Conservation (phyloP, 2,329 filamentous ascomycete genomes). For the Calonectria montana region DNA sequence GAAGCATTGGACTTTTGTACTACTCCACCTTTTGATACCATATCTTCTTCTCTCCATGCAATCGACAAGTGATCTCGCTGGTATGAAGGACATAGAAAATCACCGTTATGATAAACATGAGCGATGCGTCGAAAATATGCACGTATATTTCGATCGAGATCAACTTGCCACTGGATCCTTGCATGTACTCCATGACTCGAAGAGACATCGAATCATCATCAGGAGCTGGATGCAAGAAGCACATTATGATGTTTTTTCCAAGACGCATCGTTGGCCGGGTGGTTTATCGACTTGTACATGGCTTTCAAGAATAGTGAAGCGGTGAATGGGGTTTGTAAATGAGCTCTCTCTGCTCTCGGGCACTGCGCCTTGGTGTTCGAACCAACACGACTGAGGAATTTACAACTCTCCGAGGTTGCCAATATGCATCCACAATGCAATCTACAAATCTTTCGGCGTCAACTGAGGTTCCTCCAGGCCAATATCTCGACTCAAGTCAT, state of each 20-base stretch:
- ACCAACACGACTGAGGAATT: not conserved
- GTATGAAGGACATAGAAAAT: not conserved
- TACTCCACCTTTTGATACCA: not conserved
- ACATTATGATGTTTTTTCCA: not conserved
- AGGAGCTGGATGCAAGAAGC: not conserved
- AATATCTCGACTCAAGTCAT: not conserved
- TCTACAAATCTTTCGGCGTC: not conserved
- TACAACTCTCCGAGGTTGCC: not conserved
- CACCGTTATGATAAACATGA: not conserved
- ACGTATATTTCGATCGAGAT: not conserved
- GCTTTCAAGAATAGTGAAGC: not conserved
- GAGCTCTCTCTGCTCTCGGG: too few species aligned
- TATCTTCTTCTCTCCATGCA: not conserved
- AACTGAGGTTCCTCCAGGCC: not conserved
- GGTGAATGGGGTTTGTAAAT: too few species aligned
- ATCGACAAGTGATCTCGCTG: not conserved
- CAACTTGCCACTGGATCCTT: not conserved
- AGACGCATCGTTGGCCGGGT: not conserved
- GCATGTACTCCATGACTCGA: not conserved
- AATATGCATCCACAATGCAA: not conserved
- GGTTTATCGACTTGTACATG: not conserved
- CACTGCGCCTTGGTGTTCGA: not conserved
- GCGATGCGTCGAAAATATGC: not conserved
- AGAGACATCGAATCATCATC: not conserved
- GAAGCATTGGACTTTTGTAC: not conserved